phyloP scores from a whole-genome alignment of 2,329 filamentous ascomycete genomes.

The Xylaria sp. region DNA sequence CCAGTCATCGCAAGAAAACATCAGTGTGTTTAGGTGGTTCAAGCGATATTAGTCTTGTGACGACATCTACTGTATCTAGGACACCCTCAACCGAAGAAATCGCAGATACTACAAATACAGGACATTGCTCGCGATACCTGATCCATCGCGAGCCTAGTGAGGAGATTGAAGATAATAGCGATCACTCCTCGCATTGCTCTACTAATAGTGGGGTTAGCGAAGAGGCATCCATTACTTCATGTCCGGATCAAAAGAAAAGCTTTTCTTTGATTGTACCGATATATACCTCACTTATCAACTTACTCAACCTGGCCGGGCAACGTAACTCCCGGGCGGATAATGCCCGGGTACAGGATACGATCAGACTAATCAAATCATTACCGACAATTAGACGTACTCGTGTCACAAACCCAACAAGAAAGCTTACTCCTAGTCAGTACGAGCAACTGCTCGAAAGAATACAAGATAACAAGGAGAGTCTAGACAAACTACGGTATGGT shows the following conservation, averaged over 20 bases:
- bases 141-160: neutral
- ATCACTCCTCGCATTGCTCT: conserved; percentile 5
- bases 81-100: neutral
- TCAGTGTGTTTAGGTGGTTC: neutral
- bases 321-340: conserved; percentile 19
- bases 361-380: conserved; percentile 20
- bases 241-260: neutral
- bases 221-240: neutral
- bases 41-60: neutral
- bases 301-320: conserved; percentile 3
- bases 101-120: neutral
- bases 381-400: conserved; percentile 15
- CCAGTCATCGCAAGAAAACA: neutral
- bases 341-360: conserved; percentile 19
- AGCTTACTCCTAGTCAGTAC: conserved; percentile 17
- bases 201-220: conserved; percentile 1
- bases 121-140: neutral
- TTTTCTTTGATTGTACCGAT: neutral
- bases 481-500: conserved; percentile 15
- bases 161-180: neutral
- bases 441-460: conserved; percentile 9
- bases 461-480: neutral
- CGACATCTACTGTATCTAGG: neutral
- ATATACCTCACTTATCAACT: neutral
- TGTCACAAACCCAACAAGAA: conserved; percentile 13